Evolutionary conservation across 768 basidiomycete genomes (phyloP).

Genomic region (Lentinula detonsa): DNA sequence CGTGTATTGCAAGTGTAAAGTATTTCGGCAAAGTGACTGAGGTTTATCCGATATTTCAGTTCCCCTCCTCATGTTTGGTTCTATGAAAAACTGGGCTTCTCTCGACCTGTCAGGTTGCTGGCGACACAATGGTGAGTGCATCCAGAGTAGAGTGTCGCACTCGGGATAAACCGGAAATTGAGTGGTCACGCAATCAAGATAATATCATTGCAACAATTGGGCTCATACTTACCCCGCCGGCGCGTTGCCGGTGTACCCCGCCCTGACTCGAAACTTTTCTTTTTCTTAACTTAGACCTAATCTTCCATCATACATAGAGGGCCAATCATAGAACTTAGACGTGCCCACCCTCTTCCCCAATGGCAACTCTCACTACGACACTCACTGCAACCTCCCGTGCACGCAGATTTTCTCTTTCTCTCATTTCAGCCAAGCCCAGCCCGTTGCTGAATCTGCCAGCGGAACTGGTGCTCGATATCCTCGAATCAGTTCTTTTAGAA

Average conservation of each 20-base stretch:
- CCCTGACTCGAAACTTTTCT: background rate
- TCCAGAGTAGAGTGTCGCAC: background rate
- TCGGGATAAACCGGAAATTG: background rate
- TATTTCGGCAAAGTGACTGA: background rate
- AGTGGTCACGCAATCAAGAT: background rate
- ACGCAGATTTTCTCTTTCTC: constrained; percentile 13
- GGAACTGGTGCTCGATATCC: constrained; percentile 30
- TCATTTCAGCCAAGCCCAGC: constrained; percentile 12
- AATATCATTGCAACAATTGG: background rate
- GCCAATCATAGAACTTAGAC: background rate
- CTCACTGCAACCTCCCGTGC: constrained; percentile 3
- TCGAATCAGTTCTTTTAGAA: constrained; percentile 25
- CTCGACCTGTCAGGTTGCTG: background rate
- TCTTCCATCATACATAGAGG: background rate
- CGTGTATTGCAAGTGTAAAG: background rate
- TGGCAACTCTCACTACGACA: background rate
- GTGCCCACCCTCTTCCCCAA: background rate
- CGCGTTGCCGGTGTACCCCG: background rate
- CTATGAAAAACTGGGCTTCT: constrained; percentile 14
- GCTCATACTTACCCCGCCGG: background rate
- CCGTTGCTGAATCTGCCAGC: constrained; percentile 27
- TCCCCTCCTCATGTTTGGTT: background rate
- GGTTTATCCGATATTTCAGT: background rate
- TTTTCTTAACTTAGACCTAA: background rate
- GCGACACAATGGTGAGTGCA: too few relatives aligned